Percentiles rank a stretch among this genome's conserved stretches.
These are phyloP conservation scores for Penicillium corylophilum DNA, from an alignment of 2,329 filamentous ascomycete species.

Conservation along the genomic window DNA sequence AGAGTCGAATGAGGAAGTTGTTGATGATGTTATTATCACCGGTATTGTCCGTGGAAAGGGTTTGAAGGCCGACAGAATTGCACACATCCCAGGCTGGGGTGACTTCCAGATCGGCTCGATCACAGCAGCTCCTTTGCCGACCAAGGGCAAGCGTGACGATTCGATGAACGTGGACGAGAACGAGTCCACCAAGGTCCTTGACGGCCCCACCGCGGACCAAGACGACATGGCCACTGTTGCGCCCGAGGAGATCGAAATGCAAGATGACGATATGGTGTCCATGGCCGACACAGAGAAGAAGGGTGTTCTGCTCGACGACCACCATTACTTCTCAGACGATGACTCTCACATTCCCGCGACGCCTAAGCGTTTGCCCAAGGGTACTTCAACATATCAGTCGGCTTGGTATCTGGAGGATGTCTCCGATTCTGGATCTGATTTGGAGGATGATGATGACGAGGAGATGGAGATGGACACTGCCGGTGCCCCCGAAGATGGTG, in stretches of 20 bases:
- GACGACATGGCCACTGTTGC: conserved; percentile 82
- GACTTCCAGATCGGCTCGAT: conserved; percentile 92
- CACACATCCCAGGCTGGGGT: conserved; percentile 92
- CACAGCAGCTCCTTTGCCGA: conserved; percentile 67
- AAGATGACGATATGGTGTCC: conserved; percentile 59
- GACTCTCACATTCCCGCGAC: conserved; percentile 59
- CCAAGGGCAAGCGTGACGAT: conserved; percentile 55
- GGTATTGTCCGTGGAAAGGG: conserved; percentile 83
- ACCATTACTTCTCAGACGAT: conserved; percentile 96
- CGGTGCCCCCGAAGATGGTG: conserved; percentile 76
- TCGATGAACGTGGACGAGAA: conserved; percentile 68
- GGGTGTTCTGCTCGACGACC: conserved; percentile 90
- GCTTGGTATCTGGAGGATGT: conserved; percentile 88
- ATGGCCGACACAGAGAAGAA: conserved; percentile 63
- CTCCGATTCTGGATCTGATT: conserved; percentile 81
- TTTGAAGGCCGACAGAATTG: conserved; percentile 82
- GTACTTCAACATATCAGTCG: conserved; percentile 90
- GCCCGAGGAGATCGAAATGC: conserved; percentile 80
- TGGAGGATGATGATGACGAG: conserved; percentile 70
- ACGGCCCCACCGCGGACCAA: conserved; percentile 71
- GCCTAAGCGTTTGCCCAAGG: conserved; percentile 78
- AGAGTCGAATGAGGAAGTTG: conserved; percentile 47
- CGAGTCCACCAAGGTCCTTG: conserved; percentile 55
- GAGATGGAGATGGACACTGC: conserved; percentile 55
- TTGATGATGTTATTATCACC: conserved; percentile 68